phyloP scores from a whole-genome alignment of 1,284 basidiomycete genomes.

The Tilletia indica region DNA sequence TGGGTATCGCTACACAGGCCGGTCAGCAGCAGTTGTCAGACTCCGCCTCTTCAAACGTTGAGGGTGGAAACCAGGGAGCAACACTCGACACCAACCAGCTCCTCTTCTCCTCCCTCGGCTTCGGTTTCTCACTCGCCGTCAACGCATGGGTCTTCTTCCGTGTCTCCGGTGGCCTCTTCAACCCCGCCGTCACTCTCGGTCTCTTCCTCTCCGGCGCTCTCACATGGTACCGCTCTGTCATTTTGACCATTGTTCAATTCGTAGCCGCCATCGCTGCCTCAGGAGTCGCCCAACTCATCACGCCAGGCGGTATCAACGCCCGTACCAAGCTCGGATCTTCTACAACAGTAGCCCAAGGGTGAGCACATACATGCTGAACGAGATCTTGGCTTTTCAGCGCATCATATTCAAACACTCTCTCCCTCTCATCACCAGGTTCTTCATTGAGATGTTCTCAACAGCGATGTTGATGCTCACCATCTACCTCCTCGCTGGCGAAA shows the following conservation, averaged over 20 bases:
- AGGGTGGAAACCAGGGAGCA: conserved; percentile 18
- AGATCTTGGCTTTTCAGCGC: not conserved
- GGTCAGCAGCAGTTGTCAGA: conserved; percentile 22
- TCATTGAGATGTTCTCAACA: conserved; percentile 60
- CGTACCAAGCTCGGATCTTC: conserved; percentile 56
- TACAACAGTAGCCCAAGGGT: conserved; percentile 41
- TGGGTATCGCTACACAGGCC: conserved; percentile 40
- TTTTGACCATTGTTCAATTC: conserved; percentile 58
- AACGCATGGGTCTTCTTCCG: conserved; percentile 59
- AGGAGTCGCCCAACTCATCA: conserved; percentile 55
- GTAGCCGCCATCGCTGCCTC: conserved; percentile 60
- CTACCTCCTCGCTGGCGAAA: conserved; percentile 60
- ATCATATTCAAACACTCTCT: not conserved
- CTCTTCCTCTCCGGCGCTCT: conserved; percentile 59
- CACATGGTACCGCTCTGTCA: conserved; percentile 55
- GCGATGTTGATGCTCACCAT: conserved; percentile 57
- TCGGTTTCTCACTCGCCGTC: conserved; percentile 59
- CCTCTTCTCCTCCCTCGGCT: conserved; percentile 59
- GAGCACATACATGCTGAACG: too few relatives aligned
- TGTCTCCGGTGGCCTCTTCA: conserved; percentile 48
- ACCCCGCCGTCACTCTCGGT: conserved; percentile 59
- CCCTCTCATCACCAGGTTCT: conserved; percentile 25
- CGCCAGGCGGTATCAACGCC: conserved; percentile 57
- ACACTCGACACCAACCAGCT: conserved; percentile 47
- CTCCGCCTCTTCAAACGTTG: conserved; percentile 23